Conservation (phyloP, 306 rosid species). For the Casuarina equisetifolia region DNA sequence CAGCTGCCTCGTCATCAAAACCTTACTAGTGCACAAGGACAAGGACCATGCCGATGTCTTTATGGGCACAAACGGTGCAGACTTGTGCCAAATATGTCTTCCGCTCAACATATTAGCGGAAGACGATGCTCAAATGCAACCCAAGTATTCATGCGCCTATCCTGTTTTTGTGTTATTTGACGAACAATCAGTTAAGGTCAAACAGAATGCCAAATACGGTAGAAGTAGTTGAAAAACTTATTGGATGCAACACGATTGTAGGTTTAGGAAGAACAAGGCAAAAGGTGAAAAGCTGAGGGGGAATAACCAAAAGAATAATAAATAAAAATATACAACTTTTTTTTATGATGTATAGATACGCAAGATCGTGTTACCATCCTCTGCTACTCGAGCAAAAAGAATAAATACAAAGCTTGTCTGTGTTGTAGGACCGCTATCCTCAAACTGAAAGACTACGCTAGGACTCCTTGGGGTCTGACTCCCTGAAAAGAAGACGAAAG, state of each 20-base stretch:
- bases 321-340: neutral
- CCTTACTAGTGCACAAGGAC: too few relatives aligned
- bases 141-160: too few relatives aligned
- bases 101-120: too few relatives aligned
- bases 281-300: neutral
- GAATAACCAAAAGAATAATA: neutral
- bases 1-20: too few relatives aligned
- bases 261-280: neutral
- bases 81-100: too few relatives aligned
- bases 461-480: constrained; percentile 37
- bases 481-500: constrained; percentile 74
- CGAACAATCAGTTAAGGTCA: neutral
- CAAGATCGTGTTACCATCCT: neutral
- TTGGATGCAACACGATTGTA: neutral
- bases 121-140: too few relatives aligned
- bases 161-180: neutral
- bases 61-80: too few relatives aligned
- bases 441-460: neutral
- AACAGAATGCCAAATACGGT: neutral
- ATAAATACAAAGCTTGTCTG: neutral
- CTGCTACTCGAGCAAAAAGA: neutral
- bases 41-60: too few relatives aligned
- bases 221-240: neutral
- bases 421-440: neutral
- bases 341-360: neutral